Base-by-base conservation (phyloP, 2,329 filamentous ascomycete genomes). In the Chaetoscypha palmicola region DNA sequence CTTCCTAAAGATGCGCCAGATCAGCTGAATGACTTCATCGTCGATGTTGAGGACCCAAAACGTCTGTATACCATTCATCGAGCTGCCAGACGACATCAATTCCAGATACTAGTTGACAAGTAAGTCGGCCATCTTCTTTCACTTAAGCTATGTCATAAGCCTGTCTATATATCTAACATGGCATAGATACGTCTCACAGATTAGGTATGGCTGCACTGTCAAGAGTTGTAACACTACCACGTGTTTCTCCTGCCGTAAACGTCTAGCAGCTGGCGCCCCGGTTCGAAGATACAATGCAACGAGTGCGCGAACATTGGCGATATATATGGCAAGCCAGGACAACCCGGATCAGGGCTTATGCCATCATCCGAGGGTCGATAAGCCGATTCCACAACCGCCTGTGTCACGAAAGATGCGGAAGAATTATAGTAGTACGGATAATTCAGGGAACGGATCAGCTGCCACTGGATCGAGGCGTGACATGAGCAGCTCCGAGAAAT, bases 271-370 rank as follows among this genome's bases (percentile, higher is more conserved):
- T 24, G 77, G 78, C 51, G 75, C 75, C 1, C 87, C 87, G 2
- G 76, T 88, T 54, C 81, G 87, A 48, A 76, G 83, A 57, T 92
- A 90, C 57, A 94, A 83, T 45, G 75, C 83, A 17, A 79, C 88
- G 35, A 94, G 87, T 57, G 88, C 89, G 7, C 77, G 87, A 56
- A 86, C 85, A 1, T 66, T 95, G 23, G 89, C 89, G 10, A 77
- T 86, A 44, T 86, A 86, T 57, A 72, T 94, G 39, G 86, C 88
- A 8, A 86, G 83, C 57, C 81, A 88, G 58, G 84, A 90, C 55
- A 79, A 92, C 52, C 79, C 88, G 0, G 80, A 86, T 50, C 71
- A 68, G 46, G 78, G 76, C 2, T 68, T 94, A 0, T 94, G 88
- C 56, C 69, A 68, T 26, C 47, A 62, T 45, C 44, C 49, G 36